These are phyloP conservation scores for Chaetomium strumarium DNA, from an alignment of 2,329 filamentous ascomycete species.

Conservation along the genomic window DNA sequence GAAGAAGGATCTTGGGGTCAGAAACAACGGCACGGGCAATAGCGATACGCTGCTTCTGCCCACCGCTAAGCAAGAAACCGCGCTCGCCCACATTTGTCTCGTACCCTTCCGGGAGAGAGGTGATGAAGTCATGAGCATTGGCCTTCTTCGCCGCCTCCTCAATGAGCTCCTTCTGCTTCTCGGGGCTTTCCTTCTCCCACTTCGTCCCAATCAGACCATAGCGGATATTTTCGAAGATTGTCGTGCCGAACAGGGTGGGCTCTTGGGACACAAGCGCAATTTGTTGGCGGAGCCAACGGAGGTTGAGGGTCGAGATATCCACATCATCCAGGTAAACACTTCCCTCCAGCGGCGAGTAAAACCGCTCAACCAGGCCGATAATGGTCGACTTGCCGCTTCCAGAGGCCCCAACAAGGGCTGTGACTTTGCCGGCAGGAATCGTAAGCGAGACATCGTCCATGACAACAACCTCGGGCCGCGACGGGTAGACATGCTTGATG, in stretches of 20 bases:
- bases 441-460: conserved; percentile 76
- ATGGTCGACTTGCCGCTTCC: conserved; percentile 94
- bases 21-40: conserved; percentile 88
- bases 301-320: conserved; percentile 74
- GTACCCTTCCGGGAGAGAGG: conserved; percentile 75
- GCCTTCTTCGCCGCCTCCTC: conserved; percentile 80
- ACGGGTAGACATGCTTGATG: conserved; percentile 92
- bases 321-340: conserved; percentile 74
- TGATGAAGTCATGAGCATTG: conserved; percentile 91
- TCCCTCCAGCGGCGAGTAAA: conserved; percentile 84
- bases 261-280: conserved; percentile 92
- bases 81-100: conserved; percentile 93
- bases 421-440: conserved; percentile 85
- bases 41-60: conserved; percentile 94
- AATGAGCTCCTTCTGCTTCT: conserved; percentile 65
- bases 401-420: conserved; percentile 87
- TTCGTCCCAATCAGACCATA: conserved; percentile 83
- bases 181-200: conserved; percentile 61
- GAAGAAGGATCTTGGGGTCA: conserved; percentile 83
- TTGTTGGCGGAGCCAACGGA: conserved; percentile 86
- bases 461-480: conserved; percentile 80
- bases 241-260: conserved; percentile 81
- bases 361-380: conserved; percentile 85
- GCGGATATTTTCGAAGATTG: conserved; percentile 85
- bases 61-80: conserved; percentile 86